Conservation (phyloP, 805 yeast genomes). For the Lipomyces sp. region DNA sequence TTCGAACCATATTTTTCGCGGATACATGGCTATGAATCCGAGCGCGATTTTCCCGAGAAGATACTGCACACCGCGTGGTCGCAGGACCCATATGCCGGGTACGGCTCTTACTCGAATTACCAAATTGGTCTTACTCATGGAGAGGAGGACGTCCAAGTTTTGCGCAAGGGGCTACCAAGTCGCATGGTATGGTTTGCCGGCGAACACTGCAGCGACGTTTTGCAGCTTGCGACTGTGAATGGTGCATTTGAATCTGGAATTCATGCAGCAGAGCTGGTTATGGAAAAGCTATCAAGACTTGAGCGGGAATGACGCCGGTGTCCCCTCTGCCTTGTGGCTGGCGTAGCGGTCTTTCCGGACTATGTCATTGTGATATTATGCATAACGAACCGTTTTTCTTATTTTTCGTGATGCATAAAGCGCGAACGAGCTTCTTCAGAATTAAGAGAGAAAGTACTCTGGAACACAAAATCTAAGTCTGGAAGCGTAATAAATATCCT, state of each 20-base stretch:
- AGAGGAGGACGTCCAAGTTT: constrained; percentile 29
- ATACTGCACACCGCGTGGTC: constrained; percentile 34
- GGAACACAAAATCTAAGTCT: too few relatives aligned
- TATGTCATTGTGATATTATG: too few relatives aligned
- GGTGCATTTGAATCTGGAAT: constrained; percentile 29
- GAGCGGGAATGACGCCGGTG: too few relatives aligned
- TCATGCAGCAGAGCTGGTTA: constrained; percentile 16
- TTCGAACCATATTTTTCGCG: constrained; percentile 31
- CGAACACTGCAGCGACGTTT: constrained; percentile 31
- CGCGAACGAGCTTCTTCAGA: too few relatives aligned
- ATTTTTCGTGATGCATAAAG: too few relatives aligned
- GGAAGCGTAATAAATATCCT: too few relatives aligned
- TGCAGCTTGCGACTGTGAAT: constrained; percentile 26
- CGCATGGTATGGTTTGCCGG: constrained; percentile 34
- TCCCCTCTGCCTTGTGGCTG: too few relatives aligned
- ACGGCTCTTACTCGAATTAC: constrained; percentile 35
- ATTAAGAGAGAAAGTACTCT: too few relatives aligned
- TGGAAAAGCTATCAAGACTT: too few relatives aligned
- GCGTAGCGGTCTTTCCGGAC: too few relatives aligned
- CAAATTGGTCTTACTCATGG: constrained; percentile 23
- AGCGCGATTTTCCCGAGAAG: constrained; percentile 10
- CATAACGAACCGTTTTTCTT: too few relatives aligned
- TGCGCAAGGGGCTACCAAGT: constrained; percentile 29
- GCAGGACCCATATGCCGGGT: constrained; percentile 34
- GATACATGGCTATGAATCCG: constrained; percentile 17